Evolutionary conservation across 345 rosid genomes (phyloP).

Genomic region (Mercurialis annua): DNA sequence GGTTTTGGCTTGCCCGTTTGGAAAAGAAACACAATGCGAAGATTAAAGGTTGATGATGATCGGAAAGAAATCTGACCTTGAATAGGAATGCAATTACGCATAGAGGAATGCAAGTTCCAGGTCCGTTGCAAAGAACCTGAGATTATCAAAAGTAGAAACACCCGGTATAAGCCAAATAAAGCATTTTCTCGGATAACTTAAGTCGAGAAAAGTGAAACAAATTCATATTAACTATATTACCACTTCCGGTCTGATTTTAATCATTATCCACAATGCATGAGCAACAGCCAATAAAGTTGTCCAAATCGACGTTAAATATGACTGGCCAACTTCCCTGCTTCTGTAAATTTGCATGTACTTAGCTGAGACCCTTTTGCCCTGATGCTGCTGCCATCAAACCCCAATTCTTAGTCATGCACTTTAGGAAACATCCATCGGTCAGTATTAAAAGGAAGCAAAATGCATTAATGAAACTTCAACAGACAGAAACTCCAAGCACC

Average conservation of each 20-base stretch:
- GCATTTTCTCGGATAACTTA: slow-evolving; percentile 1
- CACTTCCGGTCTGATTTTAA: slow-evolving; percentile 81
- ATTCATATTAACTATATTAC: slow-evolving; percentile 39
- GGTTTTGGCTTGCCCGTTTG: no score
- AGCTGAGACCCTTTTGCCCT: slow-evolving; percentile 29
- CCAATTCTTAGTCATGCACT: not conserved
- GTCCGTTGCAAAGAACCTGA: slow-evolving; percentile 93
- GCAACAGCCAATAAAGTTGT: slow-evolving; percentile 66
- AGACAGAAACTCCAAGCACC: not conserved
- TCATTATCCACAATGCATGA: slow-evolving; percentile 74
- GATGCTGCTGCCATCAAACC: slow-evolving; percentile 34
- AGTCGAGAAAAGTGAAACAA: not conserved
- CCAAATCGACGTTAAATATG: slow-evolving; percentile 78
- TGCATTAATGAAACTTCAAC: not conserved
- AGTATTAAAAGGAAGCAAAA: not conserved
- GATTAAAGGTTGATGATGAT: not conserved
- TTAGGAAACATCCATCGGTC: not conserved
- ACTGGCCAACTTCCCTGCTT: slow-evolving; percentile 97
- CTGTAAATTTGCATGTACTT: slow-evolving; percentile 72
- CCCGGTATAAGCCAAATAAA: not conserved
- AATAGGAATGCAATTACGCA: slow-evolving; percentile 69
- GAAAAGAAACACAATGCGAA: not conserved
- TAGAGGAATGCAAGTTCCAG: slow-evolving; percentile 91
- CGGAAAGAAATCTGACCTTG: slow-evolving; percentile 48
- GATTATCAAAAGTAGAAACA: not conserved